Percentiles rank a stretch among this genome's conserved stretches.
Conservation (phyloP, 1,139 yeast species). For the Protomyces macrosporus region DNA sequence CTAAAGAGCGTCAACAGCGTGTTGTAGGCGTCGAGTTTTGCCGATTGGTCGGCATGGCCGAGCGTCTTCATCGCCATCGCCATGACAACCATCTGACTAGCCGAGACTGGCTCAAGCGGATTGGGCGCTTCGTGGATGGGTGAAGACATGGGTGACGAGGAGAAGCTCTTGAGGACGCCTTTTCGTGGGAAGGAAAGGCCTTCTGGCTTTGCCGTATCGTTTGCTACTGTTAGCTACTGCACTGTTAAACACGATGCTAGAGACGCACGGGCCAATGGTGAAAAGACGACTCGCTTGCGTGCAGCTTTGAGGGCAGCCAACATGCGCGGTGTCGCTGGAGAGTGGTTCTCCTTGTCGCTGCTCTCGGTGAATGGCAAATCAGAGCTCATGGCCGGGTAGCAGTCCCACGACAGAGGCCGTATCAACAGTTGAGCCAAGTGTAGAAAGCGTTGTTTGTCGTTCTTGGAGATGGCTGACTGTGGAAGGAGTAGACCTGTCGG, state of each 20-base stretch:
- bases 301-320: background rate
- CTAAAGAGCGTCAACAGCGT: conserved; percentile 14
- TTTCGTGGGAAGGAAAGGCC: conserved; percentile 11
- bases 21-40: conserved; percentile 23
- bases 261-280: conserved; percentile 10
- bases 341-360: conserved; percentile 21
- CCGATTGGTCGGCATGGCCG: conserved; percentile 3
- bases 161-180: conserved; percentile 10
- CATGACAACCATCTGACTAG: conserved; percentile 1
- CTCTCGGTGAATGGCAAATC: conserved; percentile 8
- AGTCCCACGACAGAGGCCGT: too few relatives aligned
- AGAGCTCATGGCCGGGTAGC: conserved; percentile 5
- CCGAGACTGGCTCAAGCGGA: background rate
- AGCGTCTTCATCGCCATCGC: conserved; percentile 5
- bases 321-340: background rate
- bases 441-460: too few relatives aligned
- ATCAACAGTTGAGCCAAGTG: too few relatives aligned
- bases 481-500: too few relatives aligned
- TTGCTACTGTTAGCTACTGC: background rate
- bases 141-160: conserved; percentile 11
- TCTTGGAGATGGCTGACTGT: too few relatives aligned
- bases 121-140: background rate
- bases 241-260: background rate
- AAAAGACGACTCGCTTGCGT: conserved; percentile 22
- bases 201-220: conserved; percentile 8